Conservation (phyloP, 2,329 filamentous ascomycete species). For the Xylaria sp. region DNA sequence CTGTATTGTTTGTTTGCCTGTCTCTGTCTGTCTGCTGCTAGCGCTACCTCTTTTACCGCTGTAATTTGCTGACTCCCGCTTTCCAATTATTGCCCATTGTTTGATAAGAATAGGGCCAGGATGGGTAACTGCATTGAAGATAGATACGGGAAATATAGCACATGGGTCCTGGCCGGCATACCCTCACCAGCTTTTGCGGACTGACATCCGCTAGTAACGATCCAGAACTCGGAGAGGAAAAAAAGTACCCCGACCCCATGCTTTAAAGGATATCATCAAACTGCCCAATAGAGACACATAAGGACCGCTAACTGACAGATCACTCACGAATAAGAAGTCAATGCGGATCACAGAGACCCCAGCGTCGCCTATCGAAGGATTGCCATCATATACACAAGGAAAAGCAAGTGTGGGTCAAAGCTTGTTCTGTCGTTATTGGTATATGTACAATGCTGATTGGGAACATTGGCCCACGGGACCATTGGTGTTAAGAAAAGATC, state of each 20-base stretch:
- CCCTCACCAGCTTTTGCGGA: slow-evolving; percentile 9
- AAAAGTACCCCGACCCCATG: slow-evolving; percentile 37
- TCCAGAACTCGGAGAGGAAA: slow-evolving; percentile 26
- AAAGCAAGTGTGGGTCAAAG: slow-evolving; percentile 13
- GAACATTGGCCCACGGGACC: slow-evolving; percentile 12
- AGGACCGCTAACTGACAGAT: slow-evolving; percentile 40
- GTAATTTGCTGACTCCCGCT: slow-evolving; percentile 15
- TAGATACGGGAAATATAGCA: slow-evolving; percentile 25
- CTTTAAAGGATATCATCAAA: slow-evolving; percentile 50
- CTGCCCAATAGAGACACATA: slow-evolving; percentile 45
- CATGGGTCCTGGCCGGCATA: slow-evolving; percentile 13
- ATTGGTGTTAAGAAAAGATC: slow-evolving; percentile 71
- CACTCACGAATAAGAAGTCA: slow-evolving; percentile 40
- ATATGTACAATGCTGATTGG: slow-evolving; percentile 45
- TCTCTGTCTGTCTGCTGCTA: slow-evolving; percentile 18
- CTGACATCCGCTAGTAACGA: slow-evolving; percentile 8
- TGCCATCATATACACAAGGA: neutral
- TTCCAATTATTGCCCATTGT: slow-evolving; percentile 15
- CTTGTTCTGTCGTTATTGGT: slow-evolving; percentile 21
- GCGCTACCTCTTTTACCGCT: slow-evolving; percentile 2
- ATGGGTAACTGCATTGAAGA: slow-evolving; percentile 16
- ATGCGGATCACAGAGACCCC: slow-evolving; percentile 39
- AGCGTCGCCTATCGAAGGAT: slow-evolving; percentile 11
- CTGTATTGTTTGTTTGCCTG: neutral
- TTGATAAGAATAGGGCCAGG: slow-evolving; percentile 11